Base-by-base conservation (phyloP, 1,139 yeast species). In the Geotrichum carabidarum region DNA sequence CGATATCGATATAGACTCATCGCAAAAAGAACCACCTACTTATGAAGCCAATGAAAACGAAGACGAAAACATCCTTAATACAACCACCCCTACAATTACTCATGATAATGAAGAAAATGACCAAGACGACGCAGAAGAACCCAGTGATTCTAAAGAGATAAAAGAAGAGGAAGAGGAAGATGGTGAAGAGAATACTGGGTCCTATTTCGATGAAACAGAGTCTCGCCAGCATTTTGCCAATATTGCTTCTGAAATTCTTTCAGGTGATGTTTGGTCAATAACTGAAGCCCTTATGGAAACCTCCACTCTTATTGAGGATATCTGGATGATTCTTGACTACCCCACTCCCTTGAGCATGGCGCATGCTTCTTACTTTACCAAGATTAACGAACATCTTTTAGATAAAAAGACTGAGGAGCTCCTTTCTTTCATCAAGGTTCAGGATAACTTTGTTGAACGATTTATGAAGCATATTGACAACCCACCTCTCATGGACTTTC, bases 181-280 rank as follows among this genome's bases (percentile, higher is more conserved):
- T 30, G 57, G 52, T 8, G 60, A 55, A 14, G 61, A 57, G 49
- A 65, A 69, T 5, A 47, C 41, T 12, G 51, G 44, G 14, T 56
- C 58, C 34, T 42, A 62, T 30, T 48, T 53, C 9, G 45, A 58
- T 63, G 67, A 63, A 6, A 65, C 66, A 58, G 65, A 74, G 67
- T 62, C 68, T 62, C 57, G 80, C 56, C 76, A 80, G 15, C 78
- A 91, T 61, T 78, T 89, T 64, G 94, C 96, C 4, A 86, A 90
- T 53, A 79, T 91, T 59, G 93, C 96, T 3, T 88, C 96, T 1
- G 99, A 94, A 67, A 85, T 93, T 45, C 75, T 93, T 44, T 82
- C 93, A 55, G 90, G 95, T 4, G 98, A 93, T 66, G 94, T 90
- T 7, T 93, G 97, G 97, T 86, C 95, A 4, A 77, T 94, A 40